These are phyloP conservation scores for Botryosphaeria agaves DNA, from an alignment of 2,329 filamentous ascomycete species.

Conservation along the genomic window DNA sequence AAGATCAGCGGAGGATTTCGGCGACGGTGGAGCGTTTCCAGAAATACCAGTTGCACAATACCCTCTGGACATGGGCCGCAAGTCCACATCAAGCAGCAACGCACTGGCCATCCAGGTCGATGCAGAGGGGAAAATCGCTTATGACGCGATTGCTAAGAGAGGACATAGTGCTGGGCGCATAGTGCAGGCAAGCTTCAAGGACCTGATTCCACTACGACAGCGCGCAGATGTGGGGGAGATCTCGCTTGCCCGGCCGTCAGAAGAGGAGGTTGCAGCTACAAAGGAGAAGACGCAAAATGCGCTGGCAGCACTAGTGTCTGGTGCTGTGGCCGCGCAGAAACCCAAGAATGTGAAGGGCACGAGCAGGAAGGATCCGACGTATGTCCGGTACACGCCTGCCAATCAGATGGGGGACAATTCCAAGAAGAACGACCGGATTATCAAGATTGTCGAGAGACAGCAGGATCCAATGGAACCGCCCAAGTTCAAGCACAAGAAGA, in stretches of 20 bases:
- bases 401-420: constrained; percentile 84
- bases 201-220: constrained; percentile 84
- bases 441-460: constrained; percentile 95
- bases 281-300: constrained; percentile 81
- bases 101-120: constrained; percentile 88
- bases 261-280: constrained; percentile 69
- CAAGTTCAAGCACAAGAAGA: constrained; percentile 98
- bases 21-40: constrained; percentile 89
- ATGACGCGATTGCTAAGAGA: constrained; percentile 82
- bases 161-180: constrained; percentile 73
- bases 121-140: constrained; percentile 82
- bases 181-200: constrained; percentile 91
- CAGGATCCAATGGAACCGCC: constrained; percentile 92
- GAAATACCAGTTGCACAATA: constrained; percentile 91
- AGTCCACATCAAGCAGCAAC: constrained; percentile 55
- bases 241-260: constrained; percentile 65
- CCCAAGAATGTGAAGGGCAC: constrained; percentile 84
- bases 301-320: constrained; percentile 62
- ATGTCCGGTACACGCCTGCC: constrained; percentile 86
- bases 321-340: constrained; percentile 80
- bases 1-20: constrained; percentile 76
- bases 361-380: constrained; percentile 71
- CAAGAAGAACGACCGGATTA: constrained; percentile 84
- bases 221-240: constrained; percentile 86
- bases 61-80: constrained; percentile 85